Percentiles rank a stretch among this genome's conserved stretches.
Evolutionary conservation across 1,139 yeast species (phyloP).

Genomic region (Sugiyamaella sp.): DNA sequence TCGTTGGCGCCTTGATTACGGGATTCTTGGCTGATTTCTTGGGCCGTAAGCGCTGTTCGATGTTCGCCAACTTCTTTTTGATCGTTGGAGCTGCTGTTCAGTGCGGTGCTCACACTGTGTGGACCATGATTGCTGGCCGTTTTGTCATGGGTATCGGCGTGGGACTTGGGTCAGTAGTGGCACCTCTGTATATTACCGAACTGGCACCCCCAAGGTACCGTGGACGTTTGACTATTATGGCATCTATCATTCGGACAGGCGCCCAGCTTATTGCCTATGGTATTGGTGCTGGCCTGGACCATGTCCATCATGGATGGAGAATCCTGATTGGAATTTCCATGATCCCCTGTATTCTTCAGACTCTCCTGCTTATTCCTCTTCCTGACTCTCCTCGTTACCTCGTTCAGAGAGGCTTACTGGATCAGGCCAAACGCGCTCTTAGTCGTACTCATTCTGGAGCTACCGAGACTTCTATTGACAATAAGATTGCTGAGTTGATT

Average conservation of each 20-base stretch:
- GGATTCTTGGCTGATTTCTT: slow-evolving; percentile 78
- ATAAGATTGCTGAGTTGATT: slow-evolving; percentile 35
- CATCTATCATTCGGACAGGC: slow-evolving; percentile 78
- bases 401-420: slow-evolving; percentile 67
- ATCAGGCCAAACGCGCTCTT: slow-evolving; percentile 70
- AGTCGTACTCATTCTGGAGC: slow-evolving; percentile 48
- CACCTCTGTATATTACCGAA: slow-evolving; percentile 89
- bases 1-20: slow-evolving; percentile 73
- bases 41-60: slow-evolving; percentile 80
- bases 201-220: slow-evolving; percentile 90
- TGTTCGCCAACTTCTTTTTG: slow-evolving; percentile 78
- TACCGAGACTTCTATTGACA: slow-evolving; percentile 33
- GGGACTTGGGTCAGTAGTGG: slow-evolving; percentile 87
- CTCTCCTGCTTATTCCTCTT: slow-evolving; percentile 73
- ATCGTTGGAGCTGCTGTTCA: slow-evolving; percentile 82
- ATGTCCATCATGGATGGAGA: slow-evolving; percentile 87
- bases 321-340: slow-evolving; percentile 86
- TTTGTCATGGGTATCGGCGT: slow-evolving; percentile 95
- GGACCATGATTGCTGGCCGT: slow-evolving; percentile 93
- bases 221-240: slow-evolving; percentile 65
- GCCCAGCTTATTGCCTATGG: slow-evolving; percentile 93
- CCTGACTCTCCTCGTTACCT: slow-evolving; percentile 96
- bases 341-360: slow-evolving; percentile 81
- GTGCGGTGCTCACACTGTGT: slow-evolving; percentile 73
- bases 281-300: slow-evolving; percentile 84